Base-by-base conservation (phyloP, 1,284 basidiomycete species). In the Moniliella sp. region DNA sequence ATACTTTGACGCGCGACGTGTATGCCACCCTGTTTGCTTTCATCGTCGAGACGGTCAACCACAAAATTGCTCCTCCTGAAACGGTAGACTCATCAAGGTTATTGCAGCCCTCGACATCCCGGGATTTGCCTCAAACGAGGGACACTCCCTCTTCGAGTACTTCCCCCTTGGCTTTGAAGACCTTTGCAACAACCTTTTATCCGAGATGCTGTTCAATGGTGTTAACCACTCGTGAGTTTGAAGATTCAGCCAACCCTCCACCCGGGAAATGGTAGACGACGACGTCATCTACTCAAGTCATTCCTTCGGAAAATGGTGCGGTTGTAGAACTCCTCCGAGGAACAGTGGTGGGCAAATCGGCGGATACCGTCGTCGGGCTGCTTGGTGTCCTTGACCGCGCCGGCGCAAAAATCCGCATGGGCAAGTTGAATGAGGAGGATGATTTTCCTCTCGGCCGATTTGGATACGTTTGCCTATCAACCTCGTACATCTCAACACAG, bases 11-110 rank as follows among this genome's bases (percentile, higher is more conserved):
- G 40, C 71, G 74, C 31, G 78, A 84, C 48, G 66, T 91, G 21
- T 93, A 91, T 55, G 75, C 80, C 13, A 83, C 91, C 51, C 69
- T 93, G 9, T 84, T 91, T 53, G 75, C 81, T 0, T 93, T 76
- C 49, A 69, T 91, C 37, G 75, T 84, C 30, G 84, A 93, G 61
- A 80, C 76, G 0, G 75, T 75, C 38, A 91, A 93, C 57, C 77
- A 83, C 61, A 73, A 74, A 17, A 31, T 50, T 5, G 37, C 35
- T 10, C 44, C n/a, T n/a, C n/a, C n/a, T n/a, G n/a, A n/a, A n/a
- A n/a, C n/a, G n/a, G n/a, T n/a, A n/a, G n/a, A n/a, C n/a, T n/a
- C n/a, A n/a, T n/a, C n/a, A n/a, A n/a, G n/a, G n/a, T n/a, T n/a
- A n/a, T n/a, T n/a, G n/a, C n/a, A n/a, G n/a, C n/a, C n/a, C n/a